These are phyloP conservation scores for Acacia crassicarpa DNA, from an alignment of 306 rosid genomes.

Conservation along the genomic window DNA sequence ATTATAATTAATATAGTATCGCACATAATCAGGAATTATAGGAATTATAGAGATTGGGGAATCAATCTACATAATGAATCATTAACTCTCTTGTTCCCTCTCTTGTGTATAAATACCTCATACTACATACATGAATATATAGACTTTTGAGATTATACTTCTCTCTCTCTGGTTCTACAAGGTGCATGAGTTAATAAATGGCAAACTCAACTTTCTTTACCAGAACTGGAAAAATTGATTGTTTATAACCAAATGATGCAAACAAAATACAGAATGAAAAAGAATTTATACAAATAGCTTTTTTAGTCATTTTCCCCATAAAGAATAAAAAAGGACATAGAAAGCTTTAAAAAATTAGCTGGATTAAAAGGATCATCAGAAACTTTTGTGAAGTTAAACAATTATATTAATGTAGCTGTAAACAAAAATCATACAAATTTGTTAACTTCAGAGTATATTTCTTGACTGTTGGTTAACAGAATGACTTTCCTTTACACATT, in stretches of 20 bases:
- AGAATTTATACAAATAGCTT: not conserved
- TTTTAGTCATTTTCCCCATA: not conserved
- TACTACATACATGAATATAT: no score
- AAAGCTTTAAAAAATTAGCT: not conserved
- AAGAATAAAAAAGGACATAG: conserved; percentile 13
- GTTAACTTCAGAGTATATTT: not conserved
- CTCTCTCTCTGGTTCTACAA: no score
- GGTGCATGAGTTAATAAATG: not conserved
- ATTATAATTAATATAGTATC: no score
- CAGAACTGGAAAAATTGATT: conserved; percentile 8
- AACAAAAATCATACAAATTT: not conserved
- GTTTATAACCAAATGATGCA: not conserved
- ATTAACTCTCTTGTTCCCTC: no score
- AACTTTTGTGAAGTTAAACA: conserved; percentile 3
- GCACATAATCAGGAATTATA: no score
- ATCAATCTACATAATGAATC: no score
- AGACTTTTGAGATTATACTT: no score
- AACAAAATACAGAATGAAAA: not conserved
- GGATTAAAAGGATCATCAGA: conserved; percentile 7
- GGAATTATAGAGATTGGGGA: no score
- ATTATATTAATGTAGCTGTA: not conserved
- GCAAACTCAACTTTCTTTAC: not conserved
- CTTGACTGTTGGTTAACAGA: not conserved
- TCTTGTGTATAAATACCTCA: no score
- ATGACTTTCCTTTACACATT: not conserved